Evolutionary conservation across 2,329 filamentous ascomycete species (phyloP), one percentile per base, ranked within the genome.

Genomic region (Lasiodiplodia gonubiensis): DNA sequence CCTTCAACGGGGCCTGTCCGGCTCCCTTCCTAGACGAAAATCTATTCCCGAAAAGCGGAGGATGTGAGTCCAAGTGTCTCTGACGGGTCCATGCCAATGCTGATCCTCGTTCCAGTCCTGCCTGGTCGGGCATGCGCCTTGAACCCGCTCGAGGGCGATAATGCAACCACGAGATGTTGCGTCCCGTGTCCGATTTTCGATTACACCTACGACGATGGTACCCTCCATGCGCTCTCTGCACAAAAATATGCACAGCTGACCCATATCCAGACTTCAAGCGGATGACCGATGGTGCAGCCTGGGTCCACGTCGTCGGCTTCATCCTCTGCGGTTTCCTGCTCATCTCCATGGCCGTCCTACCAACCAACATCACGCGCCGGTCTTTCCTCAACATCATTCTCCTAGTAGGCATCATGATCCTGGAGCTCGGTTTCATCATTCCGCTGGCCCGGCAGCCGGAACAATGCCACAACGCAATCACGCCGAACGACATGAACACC

Each of bases 331-430:
- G 89, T 16, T 94, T 95, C 74, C 83, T 98, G 66, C 82, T 98
- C n/a, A 64, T 92, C 5, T 96, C 93, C 5, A 98, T 93, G 85
- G 82, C 88, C 3, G 84, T 90, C 14, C 83, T 99, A 23, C 94
- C 95, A 0, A 88, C 92, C 27, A 93, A 96, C 73, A 94, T 92
- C 82, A 97, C 95, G 8, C 89, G 93, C 74, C 89, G 94, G 63
- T 95, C 98, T 78, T 98, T 98, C 75, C 84, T 99, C 46, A 97
- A 92, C 76, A 90, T 97, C 71, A 95, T 93, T 77, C 83, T 98
- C 60, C 90, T 92, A 4, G 79, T 92, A 49, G 92, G 88, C 3
- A 88, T 94, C 51, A 81, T 90, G 51, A 83, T 94, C 67, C 91
- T 98, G 86, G 91, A 97, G 90, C 84, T 98, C 71, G 93, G 93